Base-by-base conservation (phyloP, 176 grass and related monocot species). In the Aegilops umbellulata region DNA sequence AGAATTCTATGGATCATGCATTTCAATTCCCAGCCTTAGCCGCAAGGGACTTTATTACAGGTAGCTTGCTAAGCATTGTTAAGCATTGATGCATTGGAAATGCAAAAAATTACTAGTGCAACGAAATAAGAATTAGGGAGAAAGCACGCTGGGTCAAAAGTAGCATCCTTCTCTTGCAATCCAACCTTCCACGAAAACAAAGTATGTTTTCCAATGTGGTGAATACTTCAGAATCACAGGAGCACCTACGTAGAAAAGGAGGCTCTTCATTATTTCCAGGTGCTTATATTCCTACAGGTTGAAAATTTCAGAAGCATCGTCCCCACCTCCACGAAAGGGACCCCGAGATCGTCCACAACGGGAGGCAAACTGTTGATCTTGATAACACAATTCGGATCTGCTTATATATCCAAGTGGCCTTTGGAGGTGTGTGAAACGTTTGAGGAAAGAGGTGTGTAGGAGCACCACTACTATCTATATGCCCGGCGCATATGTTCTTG, bases 181-280 rank as follows among this genome's bases (percentile, higher is more conserved):
- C 44, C 17, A 80, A 87, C 36, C 64, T 3, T 80, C 36, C 53
- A 58, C 34, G 1, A 0, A 7, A 7, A 26, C n/a, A 41, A 79
- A 78, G 14, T 22, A 49, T 1, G 3, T 20, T 32, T 68, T 87
- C 25, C 27, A 30, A 53, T 39, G 25, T 12, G 60, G 68, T 69
- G 69, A 65, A 80, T 67, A 80, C 89, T 80, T 84, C 55, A 91
- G 23, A 23, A 60, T 80, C 81, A 84, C 85, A n/a, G n/a, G n/a
- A n/a, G n/a, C n/a, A n/a, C n/a, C n/a, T n/a, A n/a, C n/a, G n/a
- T n/a, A n/a, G n/a, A n/a, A 53, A 76, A 80, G 62, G 60, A 68
- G 10, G 15, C 62, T n/a, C 62, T n/a, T 35, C 53, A 9, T 58
- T 7, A 63, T 75, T 84, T 46, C 17, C 10, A 81, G 51, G 20